These are phyloP conservation scores for Calonectria hawksworthii DNA, from an alignment of 2,329 filamentous ascomycete genomes.

Conservation along the genomic window DNA sequence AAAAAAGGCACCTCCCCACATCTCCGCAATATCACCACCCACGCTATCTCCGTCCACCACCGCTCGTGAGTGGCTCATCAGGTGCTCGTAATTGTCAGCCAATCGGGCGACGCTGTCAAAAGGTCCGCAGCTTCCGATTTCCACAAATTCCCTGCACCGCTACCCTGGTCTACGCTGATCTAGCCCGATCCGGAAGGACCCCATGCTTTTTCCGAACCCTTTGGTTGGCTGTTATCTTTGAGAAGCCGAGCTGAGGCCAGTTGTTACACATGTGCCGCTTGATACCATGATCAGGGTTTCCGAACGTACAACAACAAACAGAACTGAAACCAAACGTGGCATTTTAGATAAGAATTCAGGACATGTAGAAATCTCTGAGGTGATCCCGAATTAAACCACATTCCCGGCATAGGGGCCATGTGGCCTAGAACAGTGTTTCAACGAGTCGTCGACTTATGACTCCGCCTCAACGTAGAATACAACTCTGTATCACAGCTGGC, in stretches of 20 bases:
- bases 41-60: not conserved
- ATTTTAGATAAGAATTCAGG: not conserved
- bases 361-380: not conserved
- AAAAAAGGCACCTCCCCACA: not conserved
- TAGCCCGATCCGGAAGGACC: not conserved
- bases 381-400: not conserved
- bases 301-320: not conserved
- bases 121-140: constrained; percentile 7
- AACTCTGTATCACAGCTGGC: not conserved
- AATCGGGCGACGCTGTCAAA: not conserved
- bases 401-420: not conserved
- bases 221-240: not conserved
- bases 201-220: not conserved
- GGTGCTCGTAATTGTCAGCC: not conserved
- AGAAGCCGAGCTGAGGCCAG: not conserved
- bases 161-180: not conserved
- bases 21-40: not conserved
- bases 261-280: not conserved
- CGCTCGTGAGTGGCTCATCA: not conserved
- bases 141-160: not conserved
- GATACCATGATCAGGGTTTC: not conserved
- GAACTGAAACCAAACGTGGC: not conserved
- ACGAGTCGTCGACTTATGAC: not conserved
- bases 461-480: not conserved
- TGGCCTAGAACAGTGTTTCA: not conserved